phyloP scores from a whole-genome alignment of 75 land plant genomes.

The Cunninghamia lanceolata region DNA sequence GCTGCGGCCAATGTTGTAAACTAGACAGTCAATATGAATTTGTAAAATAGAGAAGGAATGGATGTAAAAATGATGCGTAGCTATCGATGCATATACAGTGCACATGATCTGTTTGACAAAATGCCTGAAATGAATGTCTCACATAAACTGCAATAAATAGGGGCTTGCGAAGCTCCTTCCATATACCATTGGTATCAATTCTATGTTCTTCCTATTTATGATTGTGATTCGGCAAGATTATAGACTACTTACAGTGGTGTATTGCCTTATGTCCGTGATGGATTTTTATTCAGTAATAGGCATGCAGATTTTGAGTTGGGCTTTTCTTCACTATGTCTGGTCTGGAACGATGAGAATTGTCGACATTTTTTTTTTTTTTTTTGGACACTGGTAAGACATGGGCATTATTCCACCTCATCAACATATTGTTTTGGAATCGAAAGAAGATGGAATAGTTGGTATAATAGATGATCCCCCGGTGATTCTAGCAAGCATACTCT shows the following conservation, averaged over 20 bases:
- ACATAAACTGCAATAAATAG: too few species aligned
- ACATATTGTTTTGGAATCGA: constrained; percentile 41
- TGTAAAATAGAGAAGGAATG: too few species aligned
- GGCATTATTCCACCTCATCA: constrained; percentile 80
- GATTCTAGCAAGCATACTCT: constrained; percentile 27
- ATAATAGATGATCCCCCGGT: constrained; percentile 43
- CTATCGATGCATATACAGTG: too few species aligned
- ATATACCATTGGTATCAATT: too few species aligned
- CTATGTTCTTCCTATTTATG: neutral
- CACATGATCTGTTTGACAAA: too few species aligned
- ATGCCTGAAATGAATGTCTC: too few species aligned
- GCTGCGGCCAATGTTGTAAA: too few species aligned
- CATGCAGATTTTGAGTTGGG: constrained; percentile 92
- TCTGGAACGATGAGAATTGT: constrained; percentile 90
- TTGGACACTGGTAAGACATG: constrained; percentile 84
- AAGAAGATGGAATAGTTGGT: constrained; percentile 22
- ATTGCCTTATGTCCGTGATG: neutral
- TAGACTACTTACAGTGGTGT: neutral
- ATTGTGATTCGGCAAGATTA: neutral
- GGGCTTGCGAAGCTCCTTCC: too few species aligned
- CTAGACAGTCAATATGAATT: too few species aligned
- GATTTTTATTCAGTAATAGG: constrained; percentile 16
- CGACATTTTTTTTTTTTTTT: constrained; percentile 85
- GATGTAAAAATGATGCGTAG: too few species aligned
- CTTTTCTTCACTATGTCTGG: constrained; percentile 70